Base-by-base conservation (phyloP, 805 yeast species). In the Zygosaccharomyces bailii region DNA sequence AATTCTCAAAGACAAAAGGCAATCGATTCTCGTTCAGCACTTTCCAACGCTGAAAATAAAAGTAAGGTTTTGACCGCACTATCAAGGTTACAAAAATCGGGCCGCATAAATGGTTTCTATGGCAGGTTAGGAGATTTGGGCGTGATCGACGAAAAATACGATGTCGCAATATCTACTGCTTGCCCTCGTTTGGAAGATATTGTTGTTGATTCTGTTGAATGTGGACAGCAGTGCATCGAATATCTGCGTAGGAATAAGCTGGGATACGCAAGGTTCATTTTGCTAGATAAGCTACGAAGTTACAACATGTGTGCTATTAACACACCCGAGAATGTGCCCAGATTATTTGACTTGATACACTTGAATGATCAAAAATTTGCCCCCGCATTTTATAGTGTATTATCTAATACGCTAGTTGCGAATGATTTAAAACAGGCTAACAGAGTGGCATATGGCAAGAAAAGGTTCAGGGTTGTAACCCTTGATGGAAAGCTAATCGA, bases 101-200 rank as follows among this genome's bases (percentile, higher is more conserved):
- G 97, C 4, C 74, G 96, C 55, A 76, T 95, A 18, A 69, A 70
- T 5, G 99, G 98, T 0, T 86, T 91, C 54, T 74, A 86, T 60
- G 99, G 98, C 0, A 73, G 96, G 50, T 68, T 93, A 11, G 99
- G 99, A 13, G 95, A 88, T 54, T 69, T 93, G 35, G 99, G 96
- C n/a, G 74, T 76, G 2, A 93, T 93, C 51, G 96, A 88, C 60
- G 86, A 84, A 51, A 76, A 78, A 56, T 93, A 85, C 61, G 98
- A 95, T 65, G 78, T 89, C 42, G 99, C 99, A 0, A 80, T 93
- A 6, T 89, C 98, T 0, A 93, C 98, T 0, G 98, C 96, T 0
- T 88, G 93, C 52, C 89, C 95, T 1, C 82, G 90, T 6, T 71
- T 93, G 45, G 95, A 91, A 61, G 91, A 95, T 50, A 80, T 89